Conservation (phyloP, 192 early-diverging fungal species). For the Backusella psychrophila region DNA sequence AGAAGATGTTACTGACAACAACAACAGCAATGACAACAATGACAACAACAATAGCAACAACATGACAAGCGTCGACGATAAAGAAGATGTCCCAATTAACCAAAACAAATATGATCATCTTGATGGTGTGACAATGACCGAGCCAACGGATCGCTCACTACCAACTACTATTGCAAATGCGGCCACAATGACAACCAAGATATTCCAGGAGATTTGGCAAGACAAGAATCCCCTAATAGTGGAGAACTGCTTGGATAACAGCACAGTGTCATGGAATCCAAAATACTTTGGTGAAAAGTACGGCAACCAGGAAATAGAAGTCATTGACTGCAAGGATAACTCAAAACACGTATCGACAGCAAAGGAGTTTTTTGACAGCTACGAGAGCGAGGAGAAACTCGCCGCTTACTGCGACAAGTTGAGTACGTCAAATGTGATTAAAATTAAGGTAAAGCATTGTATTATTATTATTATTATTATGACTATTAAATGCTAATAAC, state of each 20-base stretch:
- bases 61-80: no score
- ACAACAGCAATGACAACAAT: no score
- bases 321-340: conserved; percentile 50
- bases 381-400: conserved; percentile 26
- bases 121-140: no score
- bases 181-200: no score
- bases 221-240: background rate
- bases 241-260: background rate
- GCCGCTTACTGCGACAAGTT: conserved; percentile 42
- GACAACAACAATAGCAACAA: no score
- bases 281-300: conserved; percentile 32
- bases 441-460: background rate
- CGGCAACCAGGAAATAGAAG: conserved; percentile 43
- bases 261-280: conserved; percentile 32
- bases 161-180: no score
- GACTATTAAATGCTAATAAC: background rate
- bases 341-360: conserved; percentile 21
- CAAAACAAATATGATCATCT: no score
- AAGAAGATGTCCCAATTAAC: no score
- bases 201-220: no score
- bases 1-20: no score
- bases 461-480: background rate
- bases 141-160: no score
- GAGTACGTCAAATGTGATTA: conserved; percentile 24
- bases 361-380: conserved; percentile 49